phyloP scores from a whole-genome alignment of 2,329 filamentous ascomycete genomes.

The Sarocladiaceae sp. region DNA sequence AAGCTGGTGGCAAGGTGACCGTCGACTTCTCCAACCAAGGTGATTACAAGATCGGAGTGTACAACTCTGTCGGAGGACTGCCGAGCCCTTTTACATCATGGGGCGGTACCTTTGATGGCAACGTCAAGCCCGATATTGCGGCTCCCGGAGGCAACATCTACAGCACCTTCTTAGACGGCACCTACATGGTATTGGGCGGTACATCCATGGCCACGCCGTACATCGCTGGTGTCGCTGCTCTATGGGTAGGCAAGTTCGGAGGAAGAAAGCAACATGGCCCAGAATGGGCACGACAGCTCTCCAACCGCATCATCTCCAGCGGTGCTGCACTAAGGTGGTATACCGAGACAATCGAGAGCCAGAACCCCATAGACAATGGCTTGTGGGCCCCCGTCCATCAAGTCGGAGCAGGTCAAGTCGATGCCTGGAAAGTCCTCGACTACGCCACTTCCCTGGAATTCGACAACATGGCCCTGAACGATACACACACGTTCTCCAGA shows the following conservation, averaged over 20 bases:
- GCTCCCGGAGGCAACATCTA: slow-evolving; percentile 36
- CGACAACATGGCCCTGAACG: slow-evolving; percentile 38
- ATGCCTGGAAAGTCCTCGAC: slow-evolving; percentile 36
- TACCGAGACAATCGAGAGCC: slow-evolving; percentile 14
- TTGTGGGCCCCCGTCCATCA: slow-evolving; percentile 28
- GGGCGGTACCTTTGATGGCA: slow-evolving; percentile 38
- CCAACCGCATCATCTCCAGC: slow-evolving; percentile 27
- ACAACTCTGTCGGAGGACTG: slow-evolving; percentile 11
- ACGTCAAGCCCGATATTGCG: slow-evolving; percentile 38
- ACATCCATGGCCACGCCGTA: slow-evolving; percentile 47
- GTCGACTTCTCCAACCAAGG: slow-evolving; percentile 13
- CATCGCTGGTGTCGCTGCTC: slow-evolving; percentile 36
- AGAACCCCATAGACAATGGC: slow-evolving; percentile 13
- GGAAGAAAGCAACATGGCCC: slow-evolving; percentile 26
- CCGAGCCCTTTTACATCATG: slow-evolving; percentile 33
- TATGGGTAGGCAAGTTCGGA: slow-evolving; percentile 28
- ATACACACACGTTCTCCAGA: slow-evolving; percentile 33
- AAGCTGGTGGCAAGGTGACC: slow-evolving; percentile 22
- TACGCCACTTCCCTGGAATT: slow-evolving; percentile 31
- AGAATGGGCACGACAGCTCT: slow-evolving; percentile 22
- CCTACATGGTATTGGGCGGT: slow-evolving; percentile 35
- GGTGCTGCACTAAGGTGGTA: slow-evolving; percentile 22
- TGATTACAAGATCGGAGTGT: slow-evolving; percentile 17
- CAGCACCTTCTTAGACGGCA: slow-evolving; percentile 29
- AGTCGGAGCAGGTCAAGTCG: slow-evolving; percentile 36